Evolutionary conservation across 2,329 filamentous ascomycete genomes (phyloP).

Genomic region (Cytospora schulzeri): DNA sequence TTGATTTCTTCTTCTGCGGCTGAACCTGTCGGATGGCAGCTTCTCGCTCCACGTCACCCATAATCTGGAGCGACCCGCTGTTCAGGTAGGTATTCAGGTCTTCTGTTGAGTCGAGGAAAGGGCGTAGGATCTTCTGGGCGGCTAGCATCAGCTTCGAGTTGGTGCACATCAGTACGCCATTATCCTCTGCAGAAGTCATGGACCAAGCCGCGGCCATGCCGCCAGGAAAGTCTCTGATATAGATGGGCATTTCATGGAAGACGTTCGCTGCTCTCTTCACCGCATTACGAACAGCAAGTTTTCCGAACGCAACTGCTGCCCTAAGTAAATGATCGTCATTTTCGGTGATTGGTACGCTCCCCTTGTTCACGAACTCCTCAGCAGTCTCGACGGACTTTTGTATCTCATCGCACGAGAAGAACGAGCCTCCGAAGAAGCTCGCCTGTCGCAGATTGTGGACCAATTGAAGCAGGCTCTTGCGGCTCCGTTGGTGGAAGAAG

Average conservation of each 20-base stretch:
- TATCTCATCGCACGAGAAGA: constrained; percentile 68
- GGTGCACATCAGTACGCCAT: constrained; percentile 53
- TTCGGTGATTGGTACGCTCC: constrained; percentile 57
- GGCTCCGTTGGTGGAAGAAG: constrained; percentile 79
- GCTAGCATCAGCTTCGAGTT: constrained; percentile 52
- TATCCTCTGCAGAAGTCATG: constrained; percentile 50
- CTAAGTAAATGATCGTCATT: constrained; percentile 64
- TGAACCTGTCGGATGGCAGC: constrained; percentile 35
- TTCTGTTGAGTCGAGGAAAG: constrained; percentile 45
- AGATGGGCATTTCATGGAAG: constrained; percentile 78
- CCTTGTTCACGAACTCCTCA: constrained; percentile 65
- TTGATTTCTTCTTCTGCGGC: constrained; percentile 2
- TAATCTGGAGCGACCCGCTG: constrained; percentile 45
- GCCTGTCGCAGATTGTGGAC: constrained; percentile 80
- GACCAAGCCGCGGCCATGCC: constrained; percentile 67
- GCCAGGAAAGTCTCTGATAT: constrained; percentile 67
- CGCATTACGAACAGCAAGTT: constrained; percentile 58
- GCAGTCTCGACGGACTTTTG: constrained; percentile 65
- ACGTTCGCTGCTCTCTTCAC: constrained; percentile 68
- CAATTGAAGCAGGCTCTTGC: constrained; percentile 65
- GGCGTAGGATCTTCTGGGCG: constrained; percentile 55
- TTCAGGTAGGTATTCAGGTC: constrained; percentile 52
- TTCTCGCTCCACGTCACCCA: constrained; percentile 42
- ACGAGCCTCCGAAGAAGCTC: constrained; percentile 82
- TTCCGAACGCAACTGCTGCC: constrained; percentile 67